These are phyloP conservation scores for Trichoderma arundinaceum DNA, from an alignment of 2,329 filamentous ascomycete genomes.

Conservation along the genomic window DNA sequence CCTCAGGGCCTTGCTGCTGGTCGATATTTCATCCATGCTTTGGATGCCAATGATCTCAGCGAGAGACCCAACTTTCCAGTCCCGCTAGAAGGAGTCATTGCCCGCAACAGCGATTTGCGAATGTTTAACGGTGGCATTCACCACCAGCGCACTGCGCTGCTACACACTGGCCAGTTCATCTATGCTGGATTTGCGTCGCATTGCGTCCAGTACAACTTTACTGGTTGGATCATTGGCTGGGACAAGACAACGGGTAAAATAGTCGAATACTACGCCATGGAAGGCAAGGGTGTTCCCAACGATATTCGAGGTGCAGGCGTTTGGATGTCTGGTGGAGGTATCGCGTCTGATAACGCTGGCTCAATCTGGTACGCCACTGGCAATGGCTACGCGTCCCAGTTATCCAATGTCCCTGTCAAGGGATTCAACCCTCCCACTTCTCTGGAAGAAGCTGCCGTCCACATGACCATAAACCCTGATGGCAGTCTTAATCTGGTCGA, in stretches of 20 bases:
- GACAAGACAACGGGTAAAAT: conserved; percentile 49
- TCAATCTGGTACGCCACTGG: conserved; percentile 49
- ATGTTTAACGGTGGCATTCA: conserved; percentile 59
- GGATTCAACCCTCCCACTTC: conserved; percentile 49
- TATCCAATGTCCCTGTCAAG: conserved; percentile 46
- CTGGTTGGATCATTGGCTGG: conserved; percentile 57
- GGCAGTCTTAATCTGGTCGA: conserved; percentile 54
- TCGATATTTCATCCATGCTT: conserved; percentile 47
- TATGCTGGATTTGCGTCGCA: conserved; percentile 62
- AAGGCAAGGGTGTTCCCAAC: conserved; percentile 48
- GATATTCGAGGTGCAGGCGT: conserved; percentile 51
- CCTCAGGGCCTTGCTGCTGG: conserved; percentile 45
- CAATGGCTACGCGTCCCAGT: conserved; percentile 50
- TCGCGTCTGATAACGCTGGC: conserved; percentile 48
- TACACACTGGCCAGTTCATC: conserved; percentile 53
- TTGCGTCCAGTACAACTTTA: conserved; percentile 63
- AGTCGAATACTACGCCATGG: conserved; percentile 50
- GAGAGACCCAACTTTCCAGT: conserved; percentile 54
- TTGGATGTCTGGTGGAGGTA: conserved; percentile 50
- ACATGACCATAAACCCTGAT: conserved; percentile 49
- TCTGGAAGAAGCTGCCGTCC: conserved; percentile 53
- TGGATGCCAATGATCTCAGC: conserved; percentile 47
- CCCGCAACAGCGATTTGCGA: conserved; percentile 54
- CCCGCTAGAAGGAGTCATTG: conserved; percentile 52
- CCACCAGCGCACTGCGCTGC: conserved; percentile 57